phyloP scores from a whole-genome alignment of 2,329 filamentous ascomycete genomes.

The Colletotrichum godetiae region DNA sequence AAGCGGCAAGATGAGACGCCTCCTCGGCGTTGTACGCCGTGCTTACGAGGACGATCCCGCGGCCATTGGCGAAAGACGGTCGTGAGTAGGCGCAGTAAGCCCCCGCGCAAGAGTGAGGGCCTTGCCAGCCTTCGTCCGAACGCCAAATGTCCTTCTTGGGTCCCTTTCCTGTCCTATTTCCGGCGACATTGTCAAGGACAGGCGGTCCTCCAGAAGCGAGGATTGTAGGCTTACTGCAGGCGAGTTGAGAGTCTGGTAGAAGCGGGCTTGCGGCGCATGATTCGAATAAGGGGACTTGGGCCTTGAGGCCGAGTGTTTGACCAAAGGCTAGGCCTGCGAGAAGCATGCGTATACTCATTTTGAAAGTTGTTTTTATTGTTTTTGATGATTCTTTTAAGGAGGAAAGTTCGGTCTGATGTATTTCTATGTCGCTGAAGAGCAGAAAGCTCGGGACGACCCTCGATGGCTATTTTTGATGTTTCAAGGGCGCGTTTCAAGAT shows the following conservation, averaged over 20 bases:
- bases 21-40: conserved; percentile 38
- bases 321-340: conserved; percentile 7
- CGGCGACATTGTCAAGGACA: background rate
- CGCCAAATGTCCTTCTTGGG: conserved; percentile 32
- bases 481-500: conserved; percentile 34
- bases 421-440: background rate
- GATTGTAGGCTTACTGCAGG: conserved; percentile 9
- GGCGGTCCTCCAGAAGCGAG: background rate
- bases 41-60: conserved; percentile 53
- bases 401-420: background rate
- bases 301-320: background rate
- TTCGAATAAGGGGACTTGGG: background rate
- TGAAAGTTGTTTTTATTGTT: background rate
- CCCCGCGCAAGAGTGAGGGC: conserved; percentile 31
- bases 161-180: conserved; percentile 13
- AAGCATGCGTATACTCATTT: conserved; percentile 11
- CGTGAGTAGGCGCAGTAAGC: conserved; percentile 49
- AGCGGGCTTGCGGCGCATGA: conserved; percentile 29
- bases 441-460: background rate
- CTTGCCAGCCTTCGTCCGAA: conserved; percentile 34
- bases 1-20: conserved; percentile 20
- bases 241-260: conserved; percentile 13
- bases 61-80: conserved; percentile 46
- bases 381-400: background rate
- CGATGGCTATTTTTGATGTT: conserved; percentile 14